Evolutionary conservation across 345 rosid genomes (phyloP).

Genomic region (Microcos paniculata): DNA sequence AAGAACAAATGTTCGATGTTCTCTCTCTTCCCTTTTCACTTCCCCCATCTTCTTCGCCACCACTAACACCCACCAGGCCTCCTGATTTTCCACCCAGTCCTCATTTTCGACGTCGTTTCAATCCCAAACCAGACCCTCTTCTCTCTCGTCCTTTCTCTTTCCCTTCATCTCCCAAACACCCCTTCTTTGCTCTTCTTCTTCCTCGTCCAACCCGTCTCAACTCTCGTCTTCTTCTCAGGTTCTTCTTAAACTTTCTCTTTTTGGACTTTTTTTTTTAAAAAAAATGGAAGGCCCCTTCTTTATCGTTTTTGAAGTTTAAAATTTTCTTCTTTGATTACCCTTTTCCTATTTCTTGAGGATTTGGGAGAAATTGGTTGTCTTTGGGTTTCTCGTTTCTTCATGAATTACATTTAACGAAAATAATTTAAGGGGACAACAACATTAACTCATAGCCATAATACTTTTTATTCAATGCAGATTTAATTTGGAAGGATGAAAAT

Average conservation of each 20-base stretch:
- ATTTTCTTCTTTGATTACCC: background rate
- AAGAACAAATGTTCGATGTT: background rate
- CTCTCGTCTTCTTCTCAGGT: constrained; percentile 57
- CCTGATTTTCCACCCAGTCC: constrained; percentile 9
- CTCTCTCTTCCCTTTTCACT: background rate
- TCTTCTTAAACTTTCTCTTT: background rate
- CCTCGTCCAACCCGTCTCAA: constrained; percentile 42
- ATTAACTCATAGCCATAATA: too few relatives aligned
- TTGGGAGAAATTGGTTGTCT: background rate
- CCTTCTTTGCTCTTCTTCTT: constrained; percentile 36
- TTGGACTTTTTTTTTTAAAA: background rate
- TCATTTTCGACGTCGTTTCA: constrained; percentile 13
- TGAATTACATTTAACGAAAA: background rate
- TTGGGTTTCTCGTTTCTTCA: background rate
- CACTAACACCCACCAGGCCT: constrained; percentile 2
- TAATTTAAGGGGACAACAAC: too few relatives aligned
- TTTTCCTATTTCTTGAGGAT: background rate
- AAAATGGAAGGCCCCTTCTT: too few relatives aligned
- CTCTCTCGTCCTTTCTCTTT: constrained; percentile 18
- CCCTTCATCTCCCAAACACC: constrained; percentile 12
- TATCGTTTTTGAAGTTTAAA: constrained; percentile 11
- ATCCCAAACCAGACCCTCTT: constrained; percentile 15
- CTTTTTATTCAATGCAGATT: too few relatives aligned
- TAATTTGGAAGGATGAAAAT: background rate
- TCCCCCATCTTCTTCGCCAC: background rate